Conservation (phyloP, 1,284 basidiomycete species). For the Vanrija sp. region DNA sequence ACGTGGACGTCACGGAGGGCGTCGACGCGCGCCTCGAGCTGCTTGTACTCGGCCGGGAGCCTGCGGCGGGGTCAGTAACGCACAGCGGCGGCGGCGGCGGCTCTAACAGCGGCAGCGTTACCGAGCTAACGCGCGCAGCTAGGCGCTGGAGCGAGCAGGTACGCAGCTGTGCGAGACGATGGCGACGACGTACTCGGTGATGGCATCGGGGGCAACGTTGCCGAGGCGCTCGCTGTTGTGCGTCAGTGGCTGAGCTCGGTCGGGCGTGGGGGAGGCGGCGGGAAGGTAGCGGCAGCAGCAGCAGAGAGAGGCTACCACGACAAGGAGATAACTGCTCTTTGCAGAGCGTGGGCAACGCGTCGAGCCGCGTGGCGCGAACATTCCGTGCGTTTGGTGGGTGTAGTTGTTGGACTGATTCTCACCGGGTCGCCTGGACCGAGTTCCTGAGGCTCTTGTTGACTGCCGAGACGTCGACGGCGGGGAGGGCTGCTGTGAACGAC, state of each 20-base stretch:
- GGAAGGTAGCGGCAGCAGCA: too few species aligned
- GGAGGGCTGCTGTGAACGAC: slow-evolving; percentile 41
- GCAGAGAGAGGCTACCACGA: background rate
- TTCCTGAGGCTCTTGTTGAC: slow-evolving; percentile 78
- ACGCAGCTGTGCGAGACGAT: background rate
- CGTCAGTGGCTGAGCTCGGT: slow-evolving; percentile 2
- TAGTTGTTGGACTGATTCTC: slow-evolving; percentile 8
- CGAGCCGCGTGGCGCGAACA: too few species aligned
- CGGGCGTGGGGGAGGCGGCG: background rate
- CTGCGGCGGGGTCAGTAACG: slow-evolving; percentile 13
- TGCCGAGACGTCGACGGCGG: slow-evolving; percentile 45
- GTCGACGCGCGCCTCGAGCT: slow-evolving; percentile 91
- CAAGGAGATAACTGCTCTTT: too few species aligned
- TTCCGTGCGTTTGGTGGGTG: background rate
- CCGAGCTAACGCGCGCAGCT: background rate
- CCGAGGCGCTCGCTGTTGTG: slow-evolving; percentile 70
- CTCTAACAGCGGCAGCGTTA: background rate
- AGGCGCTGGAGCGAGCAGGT: background rate
- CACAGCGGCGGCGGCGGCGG: background rate
- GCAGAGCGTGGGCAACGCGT: too few species aligned
- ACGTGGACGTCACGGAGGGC: slow-evolving; percentile 78
- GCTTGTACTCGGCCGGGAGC: slow-evolving; percentile 76
- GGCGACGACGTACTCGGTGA: slow-evolving; percentile 72
- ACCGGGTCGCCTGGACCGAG: slow-evolving; percentile 78
- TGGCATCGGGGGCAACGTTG: slow-evolving; percentile 81